Conservation (phyloP, 2,329 filamentous ascomycete genomes). For the Colletotrichum australisinense region DNA sequence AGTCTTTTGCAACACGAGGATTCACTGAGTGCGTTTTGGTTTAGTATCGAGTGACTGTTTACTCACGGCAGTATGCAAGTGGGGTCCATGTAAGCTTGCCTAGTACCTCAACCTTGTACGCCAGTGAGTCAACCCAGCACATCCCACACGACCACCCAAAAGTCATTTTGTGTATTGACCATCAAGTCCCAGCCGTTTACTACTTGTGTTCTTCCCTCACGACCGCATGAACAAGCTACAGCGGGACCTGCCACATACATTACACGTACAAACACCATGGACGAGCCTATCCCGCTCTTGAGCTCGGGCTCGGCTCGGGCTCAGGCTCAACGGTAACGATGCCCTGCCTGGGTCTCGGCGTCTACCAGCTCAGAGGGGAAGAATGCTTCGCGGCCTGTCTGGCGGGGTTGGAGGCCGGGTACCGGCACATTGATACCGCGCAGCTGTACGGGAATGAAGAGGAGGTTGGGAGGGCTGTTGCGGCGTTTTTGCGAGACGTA, state of each 20-base stretch:
- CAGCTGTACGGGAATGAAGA: conserved; percentile 73
- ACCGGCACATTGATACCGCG: conserved; percentile 75
- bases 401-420: conserved; percentile 67
- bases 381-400: conserved; percentile 69
- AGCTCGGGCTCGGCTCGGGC: conserved; percentile 42
- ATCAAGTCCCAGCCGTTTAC: not conserved
- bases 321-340: conserved; percentile 52
- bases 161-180: not conserved
- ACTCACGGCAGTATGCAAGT: not conserved
- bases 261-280: conserved; percentile 8
- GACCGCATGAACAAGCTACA: not conserved
- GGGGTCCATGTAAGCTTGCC: not conserved
- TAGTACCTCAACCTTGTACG: not conserved
- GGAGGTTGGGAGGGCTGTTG: conserved; percentile 74
- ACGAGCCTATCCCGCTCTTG: conserved; percentile 38
- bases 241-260: conserved; percentile 12
- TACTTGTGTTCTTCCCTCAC: too few species aligned
- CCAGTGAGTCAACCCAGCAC: not conserved
- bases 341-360: conserved; percentile 77
- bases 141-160: not conserved
- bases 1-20: conserved; percentile 3
- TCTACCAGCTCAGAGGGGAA: conserved; percentile 69
- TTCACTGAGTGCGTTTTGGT: not conserved
- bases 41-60: not conserved
- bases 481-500: conserved; percentile 50